Evolutionary conservation across 2,329 filamentous ascomycete genomes (phyloP).

Genomic region (Didymella arachidicola): DNA sequence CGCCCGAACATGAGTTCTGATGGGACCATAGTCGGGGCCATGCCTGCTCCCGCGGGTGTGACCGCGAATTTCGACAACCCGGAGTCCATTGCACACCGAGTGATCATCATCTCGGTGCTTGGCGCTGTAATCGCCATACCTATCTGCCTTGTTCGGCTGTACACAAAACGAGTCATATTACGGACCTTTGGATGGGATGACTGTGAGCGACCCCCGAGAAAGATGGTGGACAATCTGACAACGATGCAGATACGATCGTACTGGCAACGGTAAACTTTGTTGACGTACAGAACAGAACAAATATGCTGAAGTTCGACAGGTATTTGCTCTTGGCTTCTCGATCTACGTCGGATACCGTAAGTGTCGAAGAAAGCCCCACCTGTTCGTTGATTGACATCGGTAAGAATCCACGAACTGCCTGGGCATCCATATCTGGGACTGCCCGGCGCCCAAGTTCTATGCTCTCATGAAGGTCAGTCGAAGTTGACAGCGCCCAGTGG

Average conservation of each 20-base stretch:
- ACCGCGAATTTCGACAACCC: conserved; percentile 15
- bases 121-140: conserved; percentile 24
- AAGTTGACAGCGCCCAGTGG: not conserved
- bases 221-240: not conserved
- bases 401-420: conserved; percentile 29
- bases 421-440: conserved; percentile 26
- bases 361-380: not conserved
- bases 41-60: conserved; percentile 13
- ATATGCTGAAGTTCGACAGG: conserved; percentile 11
- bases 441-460: conserved; percentile 20
- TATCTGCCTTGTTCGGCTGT: conserved; percentile 23
- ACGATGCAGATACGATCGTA: conserved; percentile 17
- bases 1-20: conserved; percentile 2
- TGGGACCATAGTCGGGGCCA: conserved; percentile 2
- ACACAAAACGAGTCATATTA: conserved; percentile 26
- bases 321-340: conserved; percentile 23
- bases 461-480: conserved; percentile 26
- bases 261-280: conserved; percentile 18
- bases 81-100: conserved; percentile 27
- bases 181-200: conserved; percentile 26
- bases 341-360: conserved; percentile 23
- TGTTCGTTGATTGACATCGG: not conserved
- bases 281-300: not conserved
- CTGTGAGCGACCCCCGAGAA: conserved; percentile 9
- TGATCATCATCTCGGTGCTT: conserved; percentile 23